Evolutionary conservation across 139 green algal genomes (phyloP).

Genomic region (Chara braunii): DNA sequence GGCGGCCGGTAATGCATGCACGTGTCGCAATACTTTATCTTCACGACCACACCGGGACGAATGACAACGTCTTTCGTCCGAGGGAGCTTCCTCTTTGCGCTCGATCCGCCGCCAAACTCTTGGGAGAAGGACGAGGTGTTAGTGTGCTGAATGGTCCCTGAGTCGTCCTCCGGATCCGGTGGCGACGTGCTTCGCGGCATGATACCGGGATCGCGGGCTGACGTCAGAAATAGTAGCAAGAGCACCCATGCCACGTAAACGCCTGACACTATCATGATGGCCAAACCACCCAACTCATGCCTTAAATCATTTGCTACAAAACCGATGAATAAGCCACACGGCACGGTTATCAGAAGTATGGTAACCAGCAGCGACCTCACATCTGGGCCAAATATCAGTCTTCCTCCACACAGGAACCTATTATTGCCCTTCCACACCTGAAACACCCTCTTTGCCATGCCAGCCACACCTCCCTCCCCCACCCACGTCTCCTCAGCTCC

Average conservation of each 20-base stretch:
- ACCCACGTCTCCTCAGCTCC: too few species aligned
- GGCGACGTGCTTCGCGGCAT: slow-evolving; percentile 54
- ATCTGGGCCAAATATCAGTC: slow-evolving; percentile 23
- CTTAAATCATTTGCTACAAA: slow-evolving; percentile 7
- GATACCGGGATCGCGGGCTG: slow-evolving; percentile 78
- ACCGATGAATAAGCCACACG: slow-evolving; percentile 14
- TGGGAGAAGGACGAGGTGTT: too few species aligned
- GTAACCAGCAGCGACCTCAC: slow-evolving; percentile 18
- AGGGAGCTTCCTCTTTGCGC: slow-evolving; percentile 1
- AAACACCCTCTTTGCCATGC: too few species aligned
- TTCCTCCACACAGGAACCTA: slow-evolving; percentile 4
- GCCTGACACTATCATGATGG: too few species aligned
- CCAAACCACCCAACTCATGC: too few species aligned
- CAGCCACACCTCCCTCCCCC: too few species aligned
- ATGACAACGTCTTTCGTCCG: slow-evolving; percentile 38
- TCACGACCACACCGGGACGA: slow-evolving; percentile 57
- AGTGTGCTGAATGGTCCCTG: too few species aligned
- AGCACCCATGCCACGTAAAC: too few species aligned
- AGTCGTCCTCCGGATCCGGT: slow-evolving; percentile 40
- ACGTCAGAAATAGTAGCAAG: slow-evolving; percentile 54
- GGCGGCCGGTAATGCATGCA: slow-evolving; percentile 84
- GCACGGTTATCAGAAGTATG: slow-evolving; percentile 21
- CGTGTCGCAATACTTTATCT: slow-evolving; percentile 63
- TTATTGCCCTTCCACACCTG: neutral
- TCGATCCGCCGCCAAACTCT: too few species aligned